phyloP scores from a whole-genome alignment of 1,284 basidiomycete species.

The Coriolopsis trogii region DNA sequence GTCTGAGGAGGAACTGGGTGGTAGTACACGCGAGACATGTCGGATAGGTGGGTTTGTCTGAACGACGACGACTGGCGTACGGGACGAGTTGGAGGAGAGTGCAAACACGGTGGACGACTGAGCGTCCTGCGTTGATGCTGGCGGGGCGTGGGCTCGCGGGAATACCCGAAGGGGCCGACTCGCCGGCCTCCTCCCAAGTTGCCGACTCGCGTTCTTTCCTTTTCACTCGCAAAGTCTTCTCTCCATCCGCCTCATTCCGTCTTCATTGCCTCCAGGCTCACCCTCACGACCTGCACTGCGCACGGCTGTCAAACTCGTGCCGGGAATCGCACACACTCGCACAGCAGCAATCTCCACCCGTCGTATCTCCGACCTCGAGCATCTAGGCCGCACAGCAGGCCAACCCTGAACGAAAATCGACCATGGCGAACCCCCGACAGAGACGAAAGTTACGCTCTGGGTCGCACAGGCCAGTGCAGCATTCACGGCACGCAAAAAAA shows the following conservation, averaged over 20 bases:
- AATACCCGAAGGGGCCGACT: constrained; percentile 18
- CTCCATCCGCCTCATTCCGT: background rate
- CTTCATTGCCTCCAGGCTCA: background rate
- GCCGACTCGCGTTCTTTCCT: constrained; percentile 17
- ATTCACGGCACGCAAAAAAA: constrained; percentile 70
- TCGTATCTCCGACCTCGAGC: too few species aligned
- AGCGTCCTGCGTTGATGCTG: constrained; percentile 8
- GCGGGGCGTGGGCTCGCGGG: constrained; percentile 17
- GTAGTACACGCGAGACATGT: constrained; percentile 33
- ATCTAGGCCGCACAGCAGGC: too few species aligned
- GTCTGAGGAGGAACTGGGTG: constrained; percentile 23
- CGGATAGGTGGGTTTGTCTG: constrained; percentile 11
- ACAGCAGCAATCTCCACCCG: too few species aligned
- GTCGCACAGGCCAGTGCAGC: constrained; percentile 68
- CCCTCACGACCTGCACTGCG: background rate
- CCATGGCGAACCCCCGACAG: constrained; percentile 94
- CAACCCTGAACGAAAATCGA: constrained; percentile 13
- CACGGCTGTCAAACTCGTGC: background rate
- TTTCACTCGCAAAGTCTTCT: constrained; percentile 8
- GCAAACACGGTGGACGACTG: background rate
- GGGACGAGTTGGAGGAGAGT: constrained; percentile 11
- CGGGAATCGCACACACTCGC: too few species aligned
- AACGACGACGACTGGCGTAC: constrained; percentile 6
- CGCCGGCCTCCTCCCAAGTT: constrained; percentile 22
- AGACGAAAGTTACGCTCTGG: constrained; percentile 79